Evolutionary conservation across 75 land plant genomes (phyloP).

Genomic region (Pinus albicaulis): DNA sequence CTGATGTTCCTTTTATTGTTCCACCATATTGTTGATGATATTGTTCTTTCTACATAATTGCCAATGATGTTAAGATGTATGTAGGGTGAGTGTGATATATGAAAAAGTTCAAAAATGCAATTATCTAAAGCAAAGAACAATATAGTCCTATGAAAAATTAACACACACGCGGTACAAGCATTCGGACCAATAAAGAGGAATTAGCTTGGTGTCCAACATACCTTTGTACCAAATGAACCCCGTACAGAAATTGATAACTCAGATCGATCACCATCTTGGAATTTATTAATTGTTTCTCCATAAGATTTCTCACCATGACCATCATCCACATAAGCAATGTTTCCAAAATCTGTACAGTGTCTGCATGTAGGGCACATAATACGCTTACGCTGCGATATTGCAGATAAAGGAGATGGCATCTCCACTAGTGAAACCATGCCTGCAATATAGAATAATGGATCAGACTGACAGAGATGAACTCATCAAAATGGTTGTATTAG

Average conservation of each 20-base stretch:
- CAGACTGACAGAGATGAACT: background rate
- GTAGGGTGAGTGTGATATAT: too few relatives aligned
- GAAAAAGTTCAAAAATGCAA: too few relatives aligned
- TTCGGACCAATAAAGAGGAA: background rate
- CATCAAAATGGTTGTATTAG: background rate
- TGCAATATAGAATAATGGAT: constrained; percentile 19
- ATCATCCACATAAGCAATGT: constrained; percentile 81
- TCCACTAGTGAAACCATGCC: constrained; percentile 77
- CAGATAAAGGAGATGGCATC: constrained; percentile 16
- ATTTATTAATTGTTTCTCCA: constrained; percentile 8
- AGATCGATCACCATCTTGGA: constrained; percentile 15
- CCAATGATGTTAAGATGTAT: too few relatives aligned
- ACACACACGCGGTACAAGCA: background rate
- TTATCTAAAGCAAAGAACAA: too few relatives aligned
- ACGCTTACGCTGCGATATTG: constrained; percentile 34
- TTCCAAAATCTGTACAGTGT: constrained; percentile 57
- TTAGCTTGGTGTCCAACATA: constrained; percentile 5
- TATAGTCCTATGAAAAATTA: too few relatives aligned
- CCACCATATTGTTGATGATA: too few relatives aligned
- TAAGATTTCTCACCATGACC: constrained; percentile 14
- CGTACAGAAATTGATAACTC: constrained; percentile 55
- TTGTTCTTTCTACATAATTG: too few relatives aligned
- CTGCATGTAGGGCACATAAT: constrained; percentile 91
- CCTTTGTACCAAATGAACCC: constrained; percentile 99
- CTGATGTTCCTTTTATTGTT: too few relatives aligned